These are phyloP conservation scores for Aspergillus tamarii DNA, from an alignment of 2,329 filamentous ascomycete genomes.

Conservation along the genomic window DNA sequence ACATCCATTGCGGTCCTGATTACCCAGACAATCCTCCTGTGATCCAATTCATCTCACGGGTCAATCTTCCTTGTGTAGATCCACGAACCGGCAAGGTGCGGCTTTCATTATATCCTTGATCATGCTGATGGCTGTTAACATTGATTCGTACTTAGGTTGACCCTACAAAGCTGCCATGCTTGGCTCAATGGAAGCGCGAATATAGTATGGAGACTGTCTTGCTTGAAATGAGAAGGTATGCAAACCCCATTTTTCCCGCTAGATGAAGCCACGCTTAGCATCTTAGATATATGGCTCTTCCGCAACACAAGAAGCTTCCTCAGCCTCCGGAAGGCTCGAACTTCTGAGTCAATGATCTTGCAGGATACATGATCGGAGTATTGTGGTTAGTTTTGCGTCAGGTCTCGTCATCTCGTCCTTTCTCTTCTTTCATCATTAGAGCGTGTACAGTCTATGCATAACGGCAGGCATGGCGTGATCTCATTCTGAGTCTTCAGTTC, in stretches of 20 bases:
- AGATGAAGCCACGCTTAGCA: conserved; percentile 29
- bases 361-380: conserved; percentile 34
- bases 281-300: conserved; percentile 87
- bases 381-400: conserved; percentile 28
- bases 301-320: conserved; percentile 89
- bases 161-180: conserved; percentile 77
- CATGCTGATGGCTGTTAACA: background rate
- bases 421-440: conserved; percentile 30
- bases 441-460: conserved; percentile 45
- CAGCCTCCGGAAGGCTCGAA: conserved; percentile 87
- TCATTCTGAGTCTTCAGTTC: conserved; percentile 27
- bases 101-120: background rate
- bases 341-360: conserved; percentile 43
- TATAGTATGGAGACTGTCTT: conserved; percentile 95
- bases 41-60: conserved; percentile 88
- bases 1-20: conserved; percentile 87
- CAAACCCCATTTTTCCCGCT: conserved; percentile 20
- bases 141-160: conserved; percentile 64
- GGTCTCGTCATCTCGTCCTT: conserved; percentile 28
- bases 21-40: conserved; percentile 90
- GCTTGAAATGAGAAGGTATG: conserved; percentile 78
- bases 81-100: conserved; percentile 71
- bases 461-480: conserved; percentile 37
- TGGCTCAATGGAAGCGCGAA: conserved; percentile 87
- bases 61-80: conserved; percentile 96